Evolutionary conservation across 2,329 filamentous ascomycete genomes (phyloP).

Genomic region (Xylaria sp.): DNA sequence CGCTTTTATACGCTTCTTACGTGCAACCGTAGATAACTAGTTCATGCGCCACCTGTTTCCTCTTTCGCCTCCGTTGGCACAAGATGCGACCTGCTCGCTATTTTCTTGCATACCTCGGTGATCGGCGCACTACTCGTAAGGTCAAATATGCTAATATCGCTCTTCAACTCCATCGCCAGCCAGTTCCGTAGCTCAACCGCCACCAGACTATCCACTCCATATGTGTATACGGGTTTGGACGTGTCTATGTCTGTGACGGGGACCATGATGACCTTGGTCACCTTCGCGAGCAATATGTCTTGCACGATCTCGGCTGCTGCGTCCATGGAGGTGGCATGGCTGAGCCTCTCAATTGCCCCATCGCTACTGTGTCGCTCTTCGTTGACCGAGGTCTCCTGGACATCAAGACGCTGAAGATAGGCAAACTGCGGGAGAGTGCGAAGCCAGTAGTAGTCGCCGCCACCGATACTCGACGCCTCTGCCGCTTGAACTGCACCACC

Average conservation of each 20-base stretch:
- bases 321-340: slow-evolving; percentile 14
- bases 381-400: slow-evolving; percentile 12
- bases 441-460: slow-evolving; percentile 22
- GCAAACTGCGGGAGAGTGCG: slow-evolving; percentile 22
- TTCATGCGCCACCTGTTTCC: background rate
- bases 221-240: slow-evolving; percentile 20
- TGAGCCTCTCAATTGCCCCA: slow-evolving; percentile 10
- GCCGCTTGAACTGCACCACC: slow-evolving; percentile 19
- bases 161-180: slow-evolving; percentile 21
- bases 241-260: slow-evolving; percentile 17
- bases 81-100: slow-evolving; percentile 15
- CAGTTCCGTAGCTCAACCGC: slow-evolving; percentile 30
- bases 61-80: slow-evolving; percentile 12
- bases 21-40: background rate
- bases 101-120: slow-evolving; percentile 24
- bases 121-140: slow-evolving; percentile 25
- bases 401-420: slow-evolving; percentile 19
- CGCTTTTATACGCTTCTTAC: too few species aligned
- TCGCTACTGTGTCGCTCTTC: slow-evolving; percentile 5
- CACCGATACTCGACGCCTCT: background rate
- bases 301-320: slow-evolving; percentile 25
- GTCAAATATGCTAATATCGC: slow-evolving; percentile 24
- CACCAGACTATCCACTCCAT: slow-evolving; percentile 28
- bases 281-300: slow-evolving; percentile 17
- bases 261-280: slow-evolving; percentile 18